Percentiles rank a stretch among this genome's conserved stretches.
Evolutionary conservation across 2,329 filamentous ascomycete species (phyloP).

Genomic region (Diaporthe citrichinensis): DNA sequence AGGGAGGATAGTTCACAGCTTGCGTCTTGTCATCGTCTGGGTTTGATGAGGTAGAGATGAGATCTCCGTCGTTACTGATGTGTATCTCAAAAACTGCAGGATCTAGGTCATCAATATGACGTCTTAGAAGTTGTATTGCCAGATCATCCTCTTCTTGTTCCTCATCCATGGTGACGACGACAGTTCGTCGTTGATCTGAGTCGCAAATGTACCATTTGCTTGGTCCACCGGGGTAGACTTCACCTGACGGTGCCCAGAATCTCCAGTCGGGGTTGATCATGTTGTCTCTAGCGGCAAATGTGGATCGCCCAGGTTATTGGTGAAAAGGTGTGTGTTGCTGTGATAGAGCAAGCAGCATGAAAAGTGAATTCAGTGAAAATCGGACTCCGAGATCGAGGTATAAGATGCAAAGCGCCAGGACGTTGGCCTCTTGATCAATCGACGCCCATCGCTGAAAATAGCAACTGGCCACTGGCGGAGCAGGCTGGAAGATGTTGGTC

Average conservation of each 20-base stretch:
- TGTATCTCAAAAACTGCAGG: background rate
- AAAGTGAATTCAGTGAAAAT: too few relatives aligned
- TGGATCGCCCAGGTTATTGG: background rate
- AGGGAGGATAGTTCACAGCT: background rate
- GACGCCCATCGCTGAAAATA: background rate
- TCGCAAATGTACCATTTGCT: background rate
- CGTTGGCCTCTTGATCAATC: background rate
- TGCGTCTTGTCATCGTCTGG: background rate
- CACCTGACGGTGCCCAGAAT: background rate
- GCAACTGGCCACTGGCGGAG: background rate
- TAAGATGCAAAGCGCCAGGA: background rate
- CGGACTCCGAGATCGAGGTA: too few relatives aligned
- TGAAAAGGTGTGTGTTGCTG: background rate
- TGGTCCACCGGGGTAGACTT: background rate
- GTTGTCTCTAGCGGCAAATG: background rate
- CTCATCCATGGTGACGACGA: background rate
- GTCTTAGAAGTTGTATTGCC: background rate
- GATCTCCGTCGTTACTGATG: background rate
- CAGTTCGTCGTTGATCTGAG: background rate
- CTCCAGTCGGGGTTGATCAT: background rate
- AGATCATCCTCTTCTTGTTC: background rate
- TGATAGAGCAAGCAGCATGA: too few relatives aligned
- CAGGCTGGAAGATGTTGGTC: background rate
- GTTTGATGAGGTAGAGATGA: background rate
- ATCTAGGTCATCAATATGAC: background rate